Evolutionary conservation across 2,329 filamentous ascomycete species (phyloP), one percentile per base, ranked within the genome.

Genomic region (Nannizzia gypsea): DNA sequence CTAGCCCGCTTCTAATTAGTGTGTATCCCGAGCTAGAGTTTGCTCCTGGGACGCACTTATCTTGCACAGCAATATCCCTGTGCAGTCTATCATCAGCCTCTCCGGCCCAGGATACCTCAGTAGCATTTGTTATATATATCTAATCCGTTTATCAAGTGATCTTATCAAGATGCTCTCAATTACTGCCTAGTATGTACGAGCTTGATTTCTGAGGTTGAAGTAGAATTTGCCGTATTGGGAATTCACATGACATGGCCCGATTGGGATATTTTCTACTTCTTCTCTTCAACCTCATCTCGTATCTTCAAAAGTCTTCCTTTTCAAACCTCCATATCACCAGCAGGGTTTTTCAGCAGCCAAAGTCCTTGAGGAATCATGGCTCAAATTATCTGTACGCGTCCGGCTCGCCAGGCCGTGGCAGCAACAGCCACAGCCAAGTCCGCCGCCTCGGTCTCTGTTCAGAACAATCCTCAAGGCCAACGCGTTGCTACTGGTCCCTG

Each of bases 191-290:
- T n/a, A 13, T 31, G 22, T 31, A 31, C 4, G 22, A n/a, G 13
- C 6, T 11, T 24, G 22, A n/a, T 28, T 52, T 52, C 13, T 17
- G 22, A 26, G 15, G 48, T 52, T n/a, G 48, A 52, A n/a, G 48
- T 52, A 15, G 48, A 31, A 52, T 52, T 52, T 52, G 9, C 48
- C 48, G 22, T 28, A 28, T 52, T 31, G 48, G 24, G 48, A 52
- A 52, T 40, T 44, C 56, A 58, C 56, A 58, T 58, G 56, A 58
- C 56, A 46, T 46, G 31, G 22, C 56, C 56, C 36, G 17, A 58
- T 58, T 46, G 56, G 56, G 56, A 31, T 20, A 46, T 58, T 11
- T 11, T 28, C 13, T 40, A 9, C 34, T 46, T n/a, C 24, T 42
- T 31, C 36, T 44, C 17, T 22, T 34, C 9, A 36, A 3, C 44